Conservation (phyloP, 495 filamentous ascomycete species). For the Glonium stellatum region DNA sequence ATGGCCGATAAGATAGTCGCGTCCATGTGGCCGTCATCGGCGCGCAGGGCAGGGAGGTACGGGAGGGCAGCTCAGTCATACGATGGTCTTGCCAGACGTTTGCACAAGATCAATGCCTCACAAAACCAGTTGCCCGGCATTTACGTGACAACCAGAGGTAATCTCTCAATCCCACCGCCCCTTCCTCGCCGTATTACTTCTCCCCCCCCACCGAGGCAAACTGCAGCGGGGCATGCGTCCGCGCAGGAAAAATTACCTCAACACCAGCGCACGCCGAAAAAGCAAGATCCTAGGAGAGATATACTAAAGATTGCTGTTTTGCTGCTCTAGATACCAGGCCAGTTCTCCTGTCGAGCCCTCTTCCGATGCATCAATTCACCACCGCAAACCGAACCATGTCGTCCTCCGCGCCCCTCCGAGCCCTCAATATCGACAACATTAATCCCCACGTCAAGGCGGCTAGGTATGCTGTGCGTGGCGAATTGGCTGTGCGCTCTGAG, state of each 20-base stretch:
- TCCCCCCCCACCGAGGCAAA: neutral
- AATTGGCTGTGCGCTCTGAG: slow-evolving; percentile 85
- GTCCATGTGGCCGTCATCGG: slow-evolving; percentile 21
- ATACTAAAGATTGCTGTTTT: slow-evolving; percentile 6
- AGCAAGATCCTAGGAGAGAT: slow-evolving; percentile 17
- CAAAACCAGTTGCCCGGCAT: neutral
- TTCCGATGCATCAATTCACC: neutral
- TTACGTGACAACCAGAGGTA: slow-evolving; percentile 23
- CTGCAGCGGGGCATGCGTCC: slow-evolving; percentile 24
- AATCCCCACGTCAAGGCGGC: slow-evolving; percentile 77
- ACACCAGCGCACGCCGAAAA: slow-evolving; percentile 14
- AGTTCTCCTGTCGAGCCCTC: slow-evolving; percentile 5
- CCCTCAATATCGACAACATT: slow-evolving; percentile 80
- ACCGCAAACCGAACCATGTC: slow-evolving; percentile 49
- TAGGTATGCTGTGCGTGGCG: slow-evolving; percentile 94
- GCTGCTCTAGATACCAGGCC: slow-evolving; percentile 2
- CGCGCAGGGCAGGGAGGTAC: neutral
- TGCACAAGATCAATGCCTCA: slow-evolving; percentile 5
- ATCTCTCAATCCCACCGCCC: neutral
- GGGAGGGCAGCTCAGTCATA: slow-evolving; percentile 15
- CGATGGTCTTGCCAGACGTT: slow-evolving; percentile 9
- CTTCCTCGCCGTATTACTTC: too few relatives aligned
- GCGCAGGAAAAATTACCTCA: slow-evolving; percentile 21
- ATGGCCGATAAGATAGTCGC: slow-evolving; percentile 19
- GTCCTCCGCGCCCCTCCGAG: slow-evolving; percentile 44